Base-by-base conservation (phyloP, 2,329 filamentous ascomycete genomes). In the Leptographium lundbergii region DNA sequence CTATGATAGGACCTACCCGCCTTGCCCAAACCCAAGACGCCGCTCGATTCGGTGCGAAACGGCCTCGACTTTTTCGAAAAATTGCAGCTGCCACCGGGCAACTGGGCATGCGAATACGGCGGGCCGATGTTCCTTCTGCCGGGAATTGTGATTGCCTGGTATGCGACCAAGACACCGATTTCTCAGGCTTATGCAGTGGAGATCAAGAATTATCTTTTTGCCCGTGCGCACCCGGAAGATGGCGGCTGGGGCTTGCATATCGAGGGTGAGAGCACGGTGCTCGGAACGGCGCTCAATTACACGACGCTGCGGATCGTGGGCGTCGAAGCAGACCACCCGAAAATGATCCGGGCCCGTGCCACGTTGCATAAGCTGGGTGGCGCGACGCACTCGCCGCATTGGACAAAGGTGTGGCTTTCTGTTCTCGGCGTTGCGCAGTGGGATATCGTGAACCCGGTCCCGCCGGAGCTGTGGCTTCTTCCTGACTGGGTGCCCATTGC, bases 221-320 rank as follows among this genome's bases (percentile, higher is more conserved):
- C 90, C 4, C 85, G 91, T 57, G 89, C 92, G 56, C 77, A 96
- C 65, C 86, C 88, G 0, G 82, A 88, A 55, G 90, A 97, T 71
- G 92, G 94, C n/a, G 94, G 94, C 7, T 99, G 94, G 94, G 94
- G 94, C 0, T 75, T 99, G 45, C 94, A 99, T 66, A 95, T 95
- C 59, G 94, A 99, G 71, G 94, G 86, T 22, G 88, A 95, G 65
- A 96, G 89, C 68, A 91, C 88, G 0, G 91, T 91, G 19, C 95
- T 99, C 65, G 94, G 94, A 13, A 96, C 89, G 0, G 77, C 82
- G 0, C 81, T 97, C 78, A 97, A 95, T 70, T 99, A 99, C 70
- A 86, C 86, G 0, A 77, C 81, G 1, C 74, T 97, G 63, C 84
- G 94, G 39, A 75, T 99, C 1, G 75, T 97, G 9, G 94, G 92